Percentiles rank a stretch among this genome's conserved stretches.
Conservation (phyloP, 2,329 filamentous ascomycete species). For the Clarireedia homoeocarpa region DNA sequence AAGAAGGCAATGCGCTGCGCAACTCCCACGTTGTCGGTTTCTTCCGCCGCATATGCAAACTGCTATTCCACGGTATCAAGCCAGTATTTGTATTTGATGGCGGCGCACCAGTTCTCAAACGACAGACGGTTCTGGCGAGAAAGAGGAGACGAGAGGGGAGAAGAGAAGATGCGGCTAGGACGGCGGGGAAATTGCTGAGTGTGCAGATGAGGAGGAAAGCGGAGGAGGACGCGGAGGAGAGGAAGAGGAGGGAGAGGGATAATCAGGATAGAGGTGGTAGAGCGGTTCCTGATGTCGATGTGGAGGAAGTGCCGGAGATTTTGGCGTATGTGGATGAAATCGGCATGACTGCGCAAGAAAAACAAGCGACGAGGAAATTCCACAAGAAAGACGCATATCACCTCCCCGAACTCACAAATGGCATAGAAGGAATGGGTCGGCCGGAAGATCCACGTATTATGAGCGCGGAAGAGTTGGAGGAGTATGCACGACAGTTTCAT, state of each 20-base stretch:
- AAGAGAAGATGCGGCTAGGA: slow-evolving; percentile 85
- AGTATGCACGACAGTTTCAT: slow-evolving; percentile 89
- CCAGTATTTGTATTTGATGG: slow-evolving; percentile 98
- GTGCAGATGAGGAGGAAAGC: slow-evolving; percentile 89
- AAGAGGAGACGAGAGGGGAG: slow-evolving; percentile 78
- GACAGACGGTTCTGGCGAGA: slow-evolving; percentile 76
- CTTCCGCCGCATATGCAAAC: slow-evolving; percentile 95
- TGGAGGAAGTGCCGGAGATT: slow-evolving; percentile 57
- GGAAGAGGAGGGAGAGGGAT: slow-evolving; percentile 39
- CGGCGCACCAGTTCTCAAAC: slow-evolving; percentile 82
- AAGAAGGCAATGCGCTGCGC: slow-evolving; percentile 91
- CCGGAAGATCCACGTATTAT: slow-evolving; percentile 93
- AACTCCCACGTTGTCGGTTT: slow-evolving; percentile 97
- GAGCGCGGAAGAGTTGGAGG: slow-evolving; percentile 88
- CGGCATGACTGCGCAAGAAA: slow-evolving; percentile 70
- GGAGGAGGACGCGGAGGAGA: slow-evolving; percentile 71
- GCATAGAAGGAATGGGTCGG: slow-evolving; percentile 77
- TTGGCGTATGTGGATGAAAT: slow-evolving; percentile 89
- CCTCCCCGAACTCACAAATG: slow-evolving; percentile 72
- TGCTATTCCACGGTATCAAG: slow-evolving; percentile 91
- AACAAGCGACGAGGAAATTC: slow-evolving; percentile 67
- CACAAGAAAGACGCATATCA: slow-evolving; percentile 93
- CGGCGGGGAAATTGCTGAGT: slow-evolving; percentile 83
- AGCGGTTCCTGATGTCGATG: slow-evolving; percentile 48
- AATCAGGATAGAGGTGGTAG: slow-evolving; percentile 33